Percentiles rank a stretch among this genome's conserved stretches.
phyloP scores from a whole-genome alignment of 352 stramenopile genomes.

The Pythium aquatile region DNA sequence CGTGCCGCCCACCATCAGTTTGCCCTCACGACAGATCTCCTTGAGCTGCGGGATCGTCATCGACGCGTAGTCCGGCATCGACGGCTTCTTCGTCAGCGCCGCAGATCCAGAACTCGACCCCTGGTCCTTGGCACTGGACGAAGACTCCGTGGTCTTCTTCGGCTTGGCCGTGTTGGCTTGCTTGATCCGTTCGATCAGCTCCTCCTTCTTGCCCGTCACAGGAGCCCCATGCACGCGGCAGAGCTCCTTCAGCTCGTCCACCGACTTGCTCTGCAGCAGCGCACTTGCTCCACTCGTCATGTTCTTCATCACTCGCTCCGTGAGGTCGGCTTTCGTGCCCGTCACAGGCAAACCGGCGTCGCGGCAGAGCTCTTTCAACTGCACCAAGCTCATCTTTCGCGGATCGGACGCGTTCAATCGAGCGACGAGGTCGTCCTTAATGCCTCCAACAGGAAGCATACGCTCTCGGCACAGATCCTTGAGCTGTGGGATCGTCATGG shows the following conservation, averaged over 20 bases:
- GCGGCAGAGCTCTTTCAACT: conserved; percentile 22
- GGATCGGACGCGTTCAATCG: conserved; percentile 21
- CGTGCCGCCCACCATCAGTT: conserved; percentile 14
- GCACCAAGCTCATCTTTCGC: conserved; percentile 16
- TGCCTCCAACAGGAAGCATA: conserved; percentile 19
- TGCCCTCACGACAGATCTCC: conserved; percentile 13
- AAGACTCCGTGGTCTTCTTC: neutral
- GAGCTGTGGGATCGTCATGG: conserved; percentile 18
- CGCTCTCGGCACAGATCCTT: conserved; percentile 24
- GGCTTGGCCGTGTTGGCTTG: conserved; percentile 2
- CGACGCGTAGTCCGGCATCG: conserved; percentile 1
- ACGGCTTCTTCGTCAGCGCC: conserved; percentile 3
- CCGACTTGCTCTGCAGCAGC: conserved; percentile 19
- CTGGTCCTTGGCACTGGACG: neutral
- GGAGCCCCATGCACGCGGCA: conserved; percentile 11
- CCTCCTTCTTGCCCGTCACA: conserved; percentile 19
- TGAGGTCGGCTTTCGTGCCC: conserved; percentile 21
- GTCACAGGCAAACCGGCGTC: conserved; percentile 19
- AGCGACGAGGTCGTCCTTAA: conserved; percentile 23
- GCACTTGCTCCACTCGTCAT: conserved; percentile 13
- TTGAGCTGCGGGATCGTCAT: conserved; percentile 21
- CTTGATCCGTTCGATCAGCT: conserved; percentile 19
- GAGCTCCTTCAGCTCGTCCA: conserved; percentile 20
- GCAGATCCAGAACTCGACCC: neutral
- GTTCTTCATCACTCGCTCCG: conserved; percentile 16